A percentile compares a stretch with the other conserved stretches of the same genome.
phyloP scores from a whole-genome alignment of 176 grass and related monocot species.

The Phoenix roebelenii region DNA sequence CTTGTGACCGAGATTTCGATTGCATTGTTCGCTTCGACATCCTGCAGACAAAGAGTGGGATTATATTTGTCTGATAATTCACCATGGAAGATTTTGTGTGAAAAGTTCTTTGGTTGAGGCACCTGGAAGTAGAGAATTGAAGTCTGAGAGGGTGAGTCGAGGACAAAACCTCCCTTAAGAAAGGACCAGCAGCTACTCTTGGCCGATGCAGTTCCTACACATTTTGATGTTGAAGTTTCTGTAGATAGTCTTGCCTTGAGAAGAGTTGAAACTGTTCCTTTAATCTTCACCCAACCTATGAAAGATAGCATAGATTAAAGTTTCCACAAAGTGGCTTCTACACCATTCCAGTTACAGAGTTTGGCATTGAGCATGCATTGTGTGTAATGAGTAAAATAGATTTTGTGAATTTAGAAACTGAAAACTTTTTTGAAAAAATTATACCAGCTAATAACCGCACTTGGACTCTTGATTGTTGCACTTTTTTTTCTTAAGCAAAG shows the following conservation, averaged over 20 bases:
- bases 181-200: slow-evolving; percentile 80
- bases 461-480: too few relatives aligned
- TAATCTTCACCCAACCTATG: slow-evolving; percentile 76
- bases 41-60: slow-evolving; percentile 12
- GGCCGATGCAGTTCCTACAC: slow-evolving; percentile 48
- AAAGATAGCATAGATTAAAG: not conserved
- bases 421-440: too few relatives aligned
- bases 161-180: slow-evolving; percentile 70
- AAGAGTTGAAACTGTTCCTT: slow-evolving; percentile 36
- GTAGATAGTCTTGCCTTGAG: slow-evolving; percentile 56
- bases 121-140: slow-evolving; percentile 67
- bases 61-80: too few relatives aligned
- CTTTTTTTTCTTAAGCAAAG: too few relatives aligned
- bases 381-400: too few relatives aligned
- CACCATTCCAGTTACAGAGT: too few relatives aligned
- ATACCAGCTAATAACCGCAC: too few relatives aligned
- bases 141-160: slow-evolving; percentile 35
- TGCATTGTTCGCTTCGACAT: slow-evolving; percentile 48
- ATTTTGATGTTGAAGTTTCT: slow-evolving; percentile 32
- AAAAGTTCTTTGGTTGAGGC: too few relatives aligned
- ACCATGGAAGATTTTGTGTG: too few relatives aligned
- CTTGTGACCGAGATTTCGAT: slow-evolving; percentile 59
- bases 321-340: too few relatives aligned
- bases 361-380: too few relatives aligned
- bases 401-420: too few relatives aligned